Conservation (phyloP, 306 rosid species). For the Lablab purpureus region DNA sequence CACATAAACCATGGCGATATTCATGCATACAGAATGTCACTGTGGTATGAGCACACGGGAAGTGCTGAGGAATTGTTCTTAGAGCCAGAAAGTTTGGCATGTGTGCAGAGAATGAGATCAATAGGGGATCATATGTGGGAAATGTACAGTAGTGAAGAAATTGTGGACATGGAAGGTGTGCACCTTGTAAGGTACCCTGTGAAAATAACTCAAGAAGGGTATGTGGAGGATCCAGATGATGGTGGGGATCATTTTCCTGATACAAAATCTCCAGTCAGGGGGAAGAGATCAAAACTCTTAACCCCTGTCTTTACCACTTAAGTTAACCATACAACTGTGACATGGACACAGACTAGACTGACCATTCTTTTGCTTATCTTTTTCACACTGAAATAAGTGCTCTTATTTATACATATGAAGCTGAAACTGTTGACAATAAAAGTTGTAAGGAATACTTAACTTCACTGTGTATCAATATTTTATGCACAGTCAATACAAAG, state of each 20-base stretch:
- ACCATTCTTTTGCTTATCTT: slow-evolving; percentile 41
- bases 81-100: slow-evolving; percentile 55
- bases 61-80: slow-evolving; percentile 48
- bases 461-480: too few relatives aligned
- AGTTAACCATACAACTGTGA: background rate
- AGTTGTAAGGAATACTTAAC: background rate
- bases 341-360: background rate
- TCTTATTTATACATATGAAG: background rate
- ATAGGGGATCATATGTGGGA: slow-evolving; percentile 73
- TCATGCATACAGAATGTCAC: slow-evolving; percentile 70
- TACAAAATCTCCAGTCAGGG: slow-evolving; percentile 63
- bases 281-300: slow-evolving; percentile 68
- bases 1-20: slow-evolving; percentile 53
- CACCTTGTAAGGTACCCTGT: slow-evolving; percentile 84
- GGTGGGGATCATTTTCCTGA: slow-evolving; percentile 76
- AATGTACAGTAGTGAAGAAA: slow-evolving; percentile 61
- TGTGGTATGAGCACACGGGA: slow-evolving; percentile 88
- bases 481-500: too few relatives aligned
- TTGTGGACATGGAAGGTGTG: slow-evolving; percentile 80
- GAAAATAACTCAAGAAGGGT: slow-evolving; percentile 59
- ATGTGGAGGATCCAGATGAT: slow-evolving; percentile 51
- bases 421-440: background rate
- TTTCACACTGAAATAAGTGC: slow-evolving; percentile 10
- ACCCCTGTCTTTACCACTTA: slow-evolving; percentile 77
- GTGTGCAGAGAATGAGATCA: slow-evolving; percentile 49